Percentiles rank a stretch among this genome's conserved stretches.
Evolutionary conservation across 2,329 filamentous ascomycete species (phyloP).

Genomic region (Nannizzia gypsea): DNA sequence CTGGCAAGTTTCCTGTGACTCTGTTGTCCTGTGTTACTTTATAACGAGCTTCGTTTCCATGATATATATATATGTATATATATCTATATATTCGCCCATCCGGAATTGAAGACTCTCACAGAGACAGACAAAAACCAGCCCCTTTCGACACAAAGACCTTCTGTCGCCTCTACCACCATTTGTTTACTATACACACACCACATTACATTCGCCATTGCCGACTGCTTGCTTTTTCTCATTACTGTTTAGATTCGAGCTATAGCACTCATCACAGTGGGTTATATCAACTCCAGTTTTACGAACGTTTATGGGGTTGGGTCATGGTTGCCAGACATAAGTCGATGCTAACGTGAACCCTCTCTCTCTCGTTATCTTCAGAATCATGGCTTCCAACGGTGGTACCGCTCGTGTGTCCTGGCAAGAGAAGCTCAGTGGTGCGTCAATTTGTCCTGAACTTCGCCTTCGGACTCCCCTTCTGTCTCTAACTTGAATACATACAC

Average conservation of each 20-base stretch:
- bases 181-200: neutral
- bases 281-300: neutral
- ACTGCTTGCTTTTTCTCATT: neutral
- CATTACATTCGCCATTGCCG: neutral
- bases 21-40: slow-evolving; percentile 3
- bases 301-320: neutral
- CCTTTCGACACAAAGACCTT: neutral
- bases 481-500: slow-evolving; percentile 11
- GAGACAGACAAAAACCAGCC: neutral
- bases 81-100: neutral
- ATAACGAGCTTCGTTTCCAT: slow-evolving; percentile 5
- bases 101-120: neutral
- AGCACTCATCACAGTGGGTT: slow-evolving; percentile 1
- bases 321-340: neutral
- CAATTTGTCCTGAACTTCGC: slow-evolving; percentile 11
- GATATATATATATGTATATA: neutral
- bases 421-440: slow-evolving; percentile 45
- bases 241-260: neutral
- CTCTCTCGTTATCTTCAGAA: neutral
- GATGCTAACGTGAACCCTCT: neutral
- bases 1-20: slow-evolving; percentile 2
- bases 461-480: neutral
- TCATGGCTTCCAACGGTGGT: slow-evolving; percentile 19
- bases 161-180: neutral
- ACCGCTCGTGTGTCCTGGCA: slow-evolving; percentile 38